These are phyloP conservation scores for Chlamydomonas incerta DNA, from an alignment of 139 green algal species.

Conservation along the genomic window DNA sequence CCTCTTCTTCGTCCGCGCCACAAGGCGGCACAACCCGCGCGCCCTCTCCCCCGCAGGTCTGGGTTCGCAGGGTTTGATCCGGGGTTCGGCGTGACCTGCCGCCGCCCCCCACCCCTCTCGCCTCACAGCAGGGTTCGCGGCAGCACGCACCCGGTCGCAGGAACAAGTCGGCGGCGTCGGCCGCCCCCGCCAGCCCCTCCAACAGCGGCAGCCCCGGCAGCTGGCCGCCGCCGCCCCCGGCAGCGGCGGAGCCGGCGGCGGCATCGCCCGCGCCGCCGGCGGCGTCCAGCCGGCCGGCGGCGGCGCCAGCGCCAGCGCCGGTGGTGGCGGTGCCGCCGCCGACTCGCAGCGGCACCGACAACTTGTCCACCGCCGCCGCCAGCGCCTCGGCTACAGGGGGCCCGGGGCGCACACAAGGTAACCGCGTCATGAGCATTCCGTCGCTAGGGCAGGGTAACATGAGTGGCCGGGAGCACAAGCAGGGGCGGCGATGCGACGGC, in stretches of 20 bases:
- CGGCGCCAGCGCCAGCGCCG: not conserved
- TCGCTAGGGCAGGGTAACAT: no score
- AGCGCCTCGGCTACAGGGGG: slow-evolving; percentile 29
- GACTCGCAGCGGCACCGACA: slow-evolving; percentile 19
- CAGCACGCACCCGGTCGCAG: slow-evolving; percentile 17
- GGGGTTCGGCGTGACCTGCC: no score
- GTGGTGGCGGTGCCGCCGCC: not conserved
- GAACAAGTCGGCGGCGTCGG: slow-evolving; percentile 10
- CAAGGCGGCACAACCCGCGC: no score
- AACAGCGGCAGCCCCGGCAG: slow-evolving; percentile 33
- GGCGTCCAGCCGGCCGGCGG: not conserved
- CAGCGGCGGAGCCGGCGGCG: slow-evolving; percentile 2
- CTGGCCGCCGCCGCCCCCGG: not conserved
- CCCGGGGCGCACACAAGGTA: no score
- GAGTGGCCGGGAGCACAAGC: no score
- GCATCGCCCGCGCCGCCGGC: not conserved
- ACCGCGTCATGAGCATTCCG: no score
- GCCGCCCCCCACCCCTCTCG: no score
- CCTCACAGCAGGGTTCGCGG: no score
- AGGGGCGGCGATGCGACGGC: no score
- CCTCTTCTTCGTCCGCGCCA: no score
- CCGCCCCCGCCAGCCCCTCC: slow-evolving; percentile 12
- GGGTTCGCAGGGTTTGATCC: no score
- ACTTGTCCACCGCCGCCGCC: slow-evolving; percentile 20
- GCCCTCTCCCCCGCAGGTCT: no score